Evolutionary conservation across 1,139 yeast species (phyloP).

Genomic region (Yamadazyma jaroonii): DNA sequence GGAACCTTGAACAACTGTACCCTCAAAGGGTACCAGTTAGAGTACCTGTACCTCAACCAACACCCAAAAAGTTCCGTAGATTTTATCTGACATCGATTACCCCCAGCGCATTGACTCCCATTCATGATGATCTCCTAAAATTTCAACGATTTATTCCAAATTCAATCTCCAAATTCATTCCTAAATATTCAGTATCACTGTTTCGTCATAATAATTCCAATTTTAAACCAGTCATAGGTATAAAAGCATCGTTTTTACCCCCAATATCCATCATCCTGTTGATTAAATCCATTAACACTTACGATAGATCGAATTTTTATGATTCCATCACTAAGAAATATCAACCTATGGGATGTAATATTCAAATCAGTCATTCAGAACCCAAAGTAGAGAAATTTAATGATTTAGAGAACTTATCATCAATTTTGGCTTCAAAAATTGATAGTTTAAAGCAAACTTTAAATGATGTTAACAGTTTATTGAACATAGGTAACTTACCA

Average conservation of each 20-base stretch:
- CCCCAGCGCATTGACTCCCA: not conserved
- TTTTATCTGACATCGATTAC: slow-evolving; percentile 4
- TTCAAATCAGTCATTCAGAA: slow-evolving; percentile 6
- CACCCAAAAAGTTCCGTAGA: slow-evolving; percentile 4
- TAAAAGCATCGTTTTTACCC: slow-evolving; percentile 7
- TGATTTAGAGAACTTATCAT: not conserved
- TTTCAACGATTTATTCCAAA: not conserved
- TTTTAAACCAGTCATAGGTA: not conserved
- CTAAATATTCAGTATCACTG: not conserved
- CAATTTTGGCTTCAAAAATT: slow-evolving; percentile 3
- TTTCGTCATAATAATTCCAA: not conserved
- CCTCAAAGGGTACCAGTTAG: slow-evolving; percentile 10
- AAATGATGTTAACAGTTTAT: slow-evolving; percentile 4
- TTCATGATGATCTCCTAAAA: not conserved
- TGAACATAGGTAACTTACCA: slow-evolving; percentile 12
- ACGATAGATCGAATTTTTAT: slow-evolving; percentile 10
- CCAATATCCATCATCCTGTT: slow-evolving; percentile 5
- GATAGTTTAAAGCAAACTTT: slow-evolving; percentile 3
- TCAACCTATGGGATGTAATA: slow-evolving; percentile 10
- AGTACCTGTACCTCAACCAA: slow-evolving; percentile 10
- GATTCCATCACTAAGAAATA: slow-evolving; percentile 8
- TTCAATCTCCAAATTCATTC: too few relatives aligned
- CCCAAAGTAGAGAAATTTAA: not conserved
- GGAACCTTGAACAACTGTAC: slow-evolving; percentile 11
- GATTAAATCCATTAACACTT: slow-evolving; percentile 3